These are phyloP conservation scores for Backusella psychrophila DNA, from an alignment of 192 early-diverging fungal species.

Conservation along the genomic window DNA sequence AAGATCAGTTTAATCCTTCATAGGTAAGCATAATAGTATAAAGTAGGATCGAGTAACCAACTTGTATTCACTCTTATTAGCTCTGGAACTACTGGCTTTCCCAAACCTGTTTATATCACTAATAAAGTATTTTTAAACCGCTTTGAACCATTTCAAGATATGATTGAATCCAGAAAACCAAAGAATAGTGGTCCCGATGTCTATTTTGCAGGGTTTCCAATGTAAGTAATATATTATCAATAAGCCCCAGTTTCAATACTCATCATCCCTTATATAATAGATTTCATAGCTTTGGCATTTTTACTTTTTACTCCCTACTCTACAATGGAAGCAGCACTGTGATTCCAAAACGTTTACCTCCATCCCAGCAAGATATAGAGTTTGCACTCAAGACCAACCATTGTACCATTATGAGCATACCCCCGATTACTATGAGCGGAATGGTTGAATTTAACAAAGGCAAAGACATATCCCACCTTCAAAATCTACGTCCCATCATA, in stretches of 20 bases:
- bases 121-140: not conserved
- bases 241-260: too few relatives aligned
- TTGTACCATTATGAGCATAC: not conserved
- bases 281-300: not conserved
- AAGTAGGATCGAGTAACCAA: too few relatives aligned
- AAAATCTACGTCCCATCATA: not conserved
- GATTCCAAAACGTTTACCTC: not conserved
- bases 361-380: not conserved
- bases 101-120: not conserved
- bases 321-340: not conserved
- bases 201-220: not conserved
- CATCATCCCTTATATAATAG: not conserved
- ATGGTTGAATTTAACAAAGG: not conserved
- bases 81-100: slow-evolving; percentile 3
- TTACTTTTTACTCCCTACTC: not conserved
- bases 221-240: not conserved
- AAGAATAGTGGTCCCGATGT: not conserved
- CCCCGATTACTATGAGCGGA: not conserved
- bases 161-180: not conserved
- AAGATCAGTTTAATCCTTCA: not conserved
- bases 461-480: not conserved
- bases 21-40: not conserved
- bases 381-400: not conserved
- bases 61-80: not conserved
- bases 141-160: not conserved